phyloP scores from a whole-genome alignment of 2,329 filamentous ascomycete genomes.

The Aspergillus pseudoglaucus region DNA sequence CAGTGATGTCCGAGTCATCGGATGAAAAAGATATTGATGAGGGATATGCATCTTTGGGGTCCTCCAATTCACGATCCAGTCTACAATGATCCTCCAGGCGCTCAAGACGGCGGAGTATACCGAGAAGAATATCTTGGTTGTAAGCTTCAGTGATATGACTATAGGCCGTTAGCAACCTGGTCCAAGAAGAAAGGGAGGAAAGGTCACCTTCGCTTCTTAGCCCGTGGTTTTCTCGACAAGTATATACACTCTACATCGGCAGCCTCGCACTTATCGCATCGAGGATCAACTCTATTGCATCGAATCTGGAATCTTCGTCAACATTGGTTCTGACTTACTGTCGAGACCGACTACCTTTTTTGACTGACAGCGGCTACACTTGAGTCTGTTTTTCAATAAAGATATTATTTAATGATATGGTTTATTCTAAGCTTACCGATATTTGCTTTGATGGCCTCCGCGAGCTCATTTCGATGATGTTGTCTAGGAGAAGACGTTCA shows the following conservation, averaged over 20 bases:
- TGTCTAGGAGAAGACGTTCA: no score
- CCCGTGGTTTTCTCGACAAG: constrained; percentile 8
- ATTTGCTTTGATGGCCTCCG: constrained; percentile 2
- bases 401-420: not conserved
- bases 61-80: not conserved
- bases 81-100: constrained; percentile 12
- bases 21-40: constrained; percentile 2
- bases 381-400: not conserved
- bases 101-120: constrained; percentile 9
- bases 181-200: not conserved
- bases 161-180: not conserved
- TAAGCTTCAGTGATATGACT: not conserved
- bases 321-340: constrained; percentile 1
- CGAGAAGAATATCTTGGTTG: constrained; percentile 6
- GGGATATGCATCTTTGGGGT: not conserved
- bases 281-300: constrained; percentile 12
- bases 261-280: constrained; percentile 14
- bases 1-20: not conserved
- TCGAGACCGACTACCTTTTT: constrained; percentile 7
- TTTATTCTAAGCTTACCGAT: constrained; percentile 4
- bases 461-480: not conserved
- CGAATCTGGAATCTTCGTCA: constrained; percentile 9
- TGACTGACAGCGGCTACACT: constrained; percentile 13
- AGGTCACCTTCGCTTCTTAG: constrained; percentile 6
- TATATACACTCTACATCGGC: constrained; percentile 9